These are phyloP conservation scores for Chloris gayana DNA, from an alignment of 176 grass and related monocot genomes.

Conservation along the genomic window DNA sequence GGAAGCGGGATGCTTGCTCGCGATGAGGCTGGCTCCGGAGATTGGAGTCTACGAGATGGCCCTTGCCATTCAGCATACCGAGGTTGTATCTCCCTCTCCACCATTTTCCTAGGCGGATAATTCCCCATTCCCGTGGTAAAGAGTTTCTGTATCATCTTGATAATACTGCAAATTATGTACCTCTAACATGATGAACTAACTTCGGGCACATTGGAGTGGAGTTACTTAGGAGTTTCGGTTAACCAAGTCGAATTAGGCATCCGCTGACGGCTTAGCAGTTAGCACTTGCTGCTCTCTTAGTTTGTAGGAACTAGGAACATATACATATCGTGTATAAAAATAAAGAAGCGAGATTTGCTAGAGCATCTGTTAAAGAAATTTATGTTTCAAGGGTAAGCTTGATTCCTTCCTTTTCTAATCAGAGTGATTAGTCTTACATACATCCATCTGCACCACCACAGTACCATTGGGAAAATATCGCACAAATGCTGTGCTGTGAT, in stretches of 20 bases:
- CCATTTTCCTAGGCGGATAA: background rate
- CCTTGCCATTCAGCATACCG: background rate
- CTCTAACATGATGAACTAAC: background rate
- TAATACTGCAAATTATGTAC: background rate
- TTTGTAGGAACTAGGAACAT: background rate
- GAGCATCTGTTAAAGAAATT: background rate
- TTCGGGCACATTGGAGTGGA: background rate
- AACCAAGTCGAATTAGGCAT: background rate
- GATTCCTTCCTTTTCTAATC: slow-evolving; percentile 40
- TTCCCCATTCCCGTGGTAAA: background rate
- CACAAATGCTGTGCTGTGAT: slow-evolving; percentile 11
- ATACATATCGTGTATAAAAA: no score
- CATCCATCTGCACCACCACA: slow-evolving; percentile 41
- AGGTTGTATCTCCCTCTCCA: background rate
- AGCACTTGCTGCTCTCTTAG: background rate
- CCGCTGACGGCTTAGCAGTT: background rate
- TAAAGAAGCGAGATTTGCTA: background rate
- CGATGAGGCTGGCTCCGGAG: background rate
- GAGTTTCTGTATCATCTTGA: background rate
- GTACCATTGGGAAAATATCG: slow-evolving; percentile 42
- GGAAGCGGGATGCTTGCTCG: slow-evolving; percentile 4
- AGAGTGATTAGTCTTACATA: slow-evolving; percentile 48
- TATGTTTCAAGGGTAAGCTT: no score
- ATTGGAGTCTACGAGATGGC: background rate
- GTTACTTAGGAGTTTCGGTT: background rate